A percentile compares a stretch with the other conserved stretches of the same genome.
Evolutionary conservation across 2,329 filamentous ascomycete genomes (phyloP).

Genomic region (Diaporthe citri): DNA sequence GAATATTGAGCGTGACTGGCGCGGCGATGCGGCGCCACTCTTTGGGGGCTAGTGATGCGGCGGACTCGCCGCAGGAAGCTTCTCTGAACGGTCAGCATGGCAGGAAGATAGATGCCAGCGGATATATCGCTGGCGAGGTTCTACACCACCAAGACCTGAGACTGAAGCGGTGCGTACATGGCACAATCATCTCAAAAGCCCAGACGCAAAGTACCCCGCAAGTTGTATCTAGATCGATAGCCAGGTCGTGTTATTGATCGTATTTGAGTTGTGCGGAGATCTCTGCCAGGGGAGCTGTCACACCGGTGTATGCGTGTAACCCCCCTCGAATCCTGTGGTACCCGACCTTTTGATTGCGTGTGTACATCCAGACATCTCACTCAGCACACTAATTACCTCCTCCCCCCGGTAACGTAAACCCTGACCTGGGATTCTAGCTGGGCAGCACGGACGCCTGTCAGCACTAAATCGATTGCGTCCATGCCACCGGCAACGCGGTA

Average conservation of each 20-base stretch:
- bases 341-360: no score
- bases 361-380: no score
- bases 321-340: no score
- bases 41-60: neutral
- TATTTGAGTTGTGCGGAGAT: neutral
- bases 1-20: neutral
- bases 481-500: conserved; percentile 46
- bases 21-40: neutral
- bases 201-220: neutral
- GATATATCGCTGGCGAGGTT: neutral
- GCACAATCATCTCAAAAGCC: neutral
- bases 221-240: neutral
- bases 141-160: neutral
- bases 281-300: neutral
- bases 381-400: neutral
- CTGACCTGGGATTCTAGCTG: no score
- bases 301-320: no score
- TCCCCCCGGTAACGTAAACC: neutral
- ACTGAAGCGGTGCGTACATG: neutral
- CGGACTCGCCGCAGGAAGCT: neutral
- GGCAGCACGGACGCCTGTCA: neutral
- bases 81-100: neutral
- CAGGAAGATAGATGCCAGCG: neutral
- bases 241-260: neutral
- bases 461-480: conserved; percentile 44